phyloP scores from a whole-genome alignment of 2,329 filamentous ascomycete genomes.

The Paramyrothecium sp. region DNA sequence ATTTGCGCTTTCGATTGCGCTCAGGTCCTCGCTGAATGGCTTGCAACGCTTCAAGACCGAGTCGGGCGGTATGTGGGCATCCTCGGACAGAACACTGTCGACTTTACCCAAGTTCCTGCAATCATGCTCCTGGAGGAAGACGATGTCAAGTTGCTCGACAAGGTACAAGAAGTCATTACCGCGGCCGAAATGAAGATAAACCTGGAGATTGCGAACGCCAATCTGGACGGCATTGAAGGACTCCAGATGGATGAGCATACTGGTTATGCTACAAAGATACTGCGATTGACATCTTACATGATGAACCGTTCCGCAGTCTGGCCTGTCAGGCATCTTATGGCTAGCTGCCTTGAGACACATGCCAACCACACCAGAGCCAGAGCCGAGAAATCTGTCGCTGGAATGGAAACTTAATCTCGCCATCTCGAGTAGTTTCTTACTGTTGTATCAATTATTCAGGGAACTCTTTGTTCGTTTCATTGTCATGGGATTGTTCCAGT shows the following conservation, averaged over 20 bases:
- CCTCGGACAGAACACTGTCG: slow-evolving; percentile 78
- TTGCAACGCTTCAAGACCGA: slow-evolving; percentile 87
- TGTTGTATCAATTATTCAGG: too few species aligned
- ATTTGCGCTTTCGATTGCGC: slow-evolving; percentile 94
- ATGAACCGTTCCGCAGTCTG: slow-evolving; percentile 87
- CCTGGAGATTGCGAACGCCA: slow-evolving; percentile 45
- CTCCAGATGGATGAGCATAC: slow-evolving; percentile 58
- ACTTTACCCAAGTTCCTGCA: slow-evolving; percentile 76
- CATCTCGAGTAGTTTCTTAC: too few species aligned
- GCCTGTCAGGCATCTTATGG: slow-evolving; percentile 65
- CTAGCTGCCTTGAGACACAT: slow-evolving; percentile 53
- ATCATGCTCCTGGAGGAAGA: slow-evolving; percentile 92
- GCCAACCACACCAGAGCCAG: slow-evolving; percentile 49
- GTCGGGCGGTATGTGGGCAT: slow-evolving; percentile 88
- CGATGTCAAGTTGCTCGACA: slow-evolving; percentile 79
- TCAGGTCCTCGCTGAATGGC: slow-evolving; percentile 92
- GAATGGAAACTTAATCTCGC: neutral
- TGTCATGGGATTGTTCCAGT: too few species aligned
- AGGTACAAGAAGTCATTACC: slow-evolving; percentile 75
- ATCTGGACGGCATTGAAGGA: slow-evolving; percentile 50
- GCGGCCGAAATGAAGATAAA: slow-evolving; percentile 80
- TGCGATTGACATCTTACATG: slow-evolving; percentile 82
- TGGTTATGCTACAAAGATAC: slow-evolving; percentile 81
- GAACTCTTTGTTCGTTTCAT: too few species aligned
- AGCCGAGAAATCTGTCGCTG: slow-evolving; percentile 45